Conservation (phyloP, 192 early-diverging fungal genomes). For the Helicostylum pulchrum region DNA sequence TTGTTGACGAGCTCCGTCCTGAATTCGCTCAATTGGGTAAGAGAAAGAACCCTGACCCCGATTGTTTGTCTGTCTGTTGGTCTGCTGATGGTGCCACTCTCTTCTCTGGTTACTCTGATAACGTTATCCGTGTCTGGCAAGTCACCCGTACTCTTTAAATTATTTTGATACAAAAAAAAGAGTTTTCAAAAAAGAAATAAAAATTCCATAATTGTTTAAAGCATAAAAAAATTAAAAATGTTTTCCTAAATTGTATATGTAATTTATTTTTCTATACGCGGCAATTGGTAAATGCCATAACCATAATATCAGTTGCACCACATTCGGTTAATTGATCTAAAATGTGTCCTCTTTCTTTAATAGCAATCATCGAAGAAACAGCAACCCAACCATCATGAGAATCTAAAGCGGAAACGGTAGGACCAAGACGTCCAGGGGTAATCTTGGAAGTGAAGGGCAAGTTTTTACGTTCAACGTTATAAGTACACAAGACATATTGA, state of each 20-base stretch:
- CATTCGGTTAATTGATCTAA: conserved; percentile 88
- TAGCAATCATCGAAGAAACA: conserved; percentile 87
- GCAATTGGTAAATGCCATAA: conserved; percentile 76
- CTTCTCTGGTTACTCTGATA: conserved; percentile 98
- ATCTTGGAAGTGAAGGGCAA: conserved; percentile 67
- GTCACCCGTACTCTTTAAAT: conserved; percentile 58
- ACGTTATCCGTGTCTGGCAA: conserved; percentile 79
- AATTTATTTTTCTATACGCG: conserved; percentile 51
- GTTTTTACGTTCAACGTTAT: conserved; percentile 75
- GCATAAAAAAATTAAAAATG: no score
- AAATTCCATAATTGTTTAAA: no score
- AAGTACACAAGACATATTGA: conserved; percentile 85
- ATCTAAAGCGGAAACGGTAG: conserved; percentile 84
- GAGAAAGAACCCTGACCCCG: conserved; percentile 68
- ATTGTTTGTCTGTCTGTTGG: conserved; percentile 98
- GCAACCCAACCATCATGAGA: conserved; percentile 79
- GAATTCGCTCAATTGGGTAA: conserved; percentile 70
- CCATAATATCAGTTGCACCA: conserved; percentile 89
- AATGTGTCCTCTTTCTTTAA: conserved; percentile 68
- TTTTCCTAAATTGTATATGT: no score
- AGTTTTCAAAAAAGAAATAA: no score
- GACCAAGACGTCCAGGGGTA: conserved; percentile 91
- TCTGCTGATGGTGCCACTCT: conserved; percentile 96
- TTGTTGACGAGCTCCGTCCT: conserved; percentile 90
- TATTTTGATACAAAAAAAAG: no score